phyloP scores from a whole-genome alignment of 805 yeast species.

The Ogataea dorogensis region DNA sequence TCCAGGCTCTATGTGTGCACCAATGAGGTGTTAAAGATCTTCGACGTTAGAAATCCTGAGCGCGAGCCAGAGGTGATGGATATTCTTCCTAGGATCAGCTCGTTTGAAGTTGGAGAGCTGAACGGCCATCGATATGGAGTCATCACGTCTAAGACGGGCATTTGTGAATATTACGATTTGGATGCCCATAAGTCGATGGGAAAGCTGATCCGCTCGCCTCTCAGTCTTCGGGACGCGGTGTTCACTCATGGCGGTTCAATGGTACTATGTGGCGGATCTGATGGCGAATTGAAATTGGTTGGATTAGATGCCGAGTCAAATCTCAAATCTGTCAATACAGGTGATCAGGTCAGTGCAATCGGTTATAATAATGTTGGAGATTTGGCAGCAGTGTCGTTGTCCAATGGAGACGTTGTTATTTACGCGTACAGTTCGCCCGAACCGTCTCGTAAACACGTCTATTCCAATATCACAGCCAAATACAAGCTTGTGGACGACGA shows the following conservation, averaged over 20 bases:
- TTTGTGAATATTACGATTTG: constrained; percentile 41
- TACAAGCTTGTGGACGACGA: constrained; percentile 34
- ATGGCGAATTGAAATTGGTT: constrained; percentile 51
- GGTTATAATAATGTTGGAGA: constrained; percentile 59
- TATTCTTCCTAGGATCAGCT: constrained; percentile 45
- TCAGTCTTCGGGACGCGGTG: constrained; percentile 50
- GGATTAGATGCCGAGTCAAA: constrained; percentile 39
- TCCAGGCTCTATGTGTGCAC: constrained; percentile 50
- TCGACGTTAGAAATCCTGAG: constrained; percentile 46
- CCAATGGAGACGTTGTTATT: constrained; percentile 58
- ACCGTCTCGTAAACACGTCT: constrained; percentile 49
- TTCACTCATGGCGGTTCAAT: constrained; percentile 62
- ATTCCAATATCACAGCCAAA: constrained; percentile 40
- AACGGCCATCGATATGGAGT: constrained; percentile 22
- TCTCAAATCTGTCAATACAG: constrained; percentile 35
- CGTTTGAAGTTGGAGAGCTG: constrained; percentile 32
- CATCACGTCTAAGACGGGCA: constrained; percentile 44
- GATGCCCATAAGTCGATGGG: constrained; percentile 23
- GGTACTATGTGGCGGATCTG: constrained; percentile 66
- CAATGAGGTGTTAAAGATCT: constrained; percentile 53
- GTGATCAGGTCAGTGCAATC: constrained; percentile 56
- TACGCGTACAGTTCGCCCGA: constrained; percentile 54
- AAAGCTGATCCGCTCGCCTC: constrained; percentile 42
- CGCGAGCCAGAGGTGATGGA: constrained; percentile 63
- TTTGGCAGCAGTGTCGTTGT: constrained; percentile 52